A percentile compares a stretch with the other conserved stretches of the same genome.
Evolutionary conservation across 31 red algal genomes (phyloP).

Genomic region (Porphyra umbilicalis): DNA sequence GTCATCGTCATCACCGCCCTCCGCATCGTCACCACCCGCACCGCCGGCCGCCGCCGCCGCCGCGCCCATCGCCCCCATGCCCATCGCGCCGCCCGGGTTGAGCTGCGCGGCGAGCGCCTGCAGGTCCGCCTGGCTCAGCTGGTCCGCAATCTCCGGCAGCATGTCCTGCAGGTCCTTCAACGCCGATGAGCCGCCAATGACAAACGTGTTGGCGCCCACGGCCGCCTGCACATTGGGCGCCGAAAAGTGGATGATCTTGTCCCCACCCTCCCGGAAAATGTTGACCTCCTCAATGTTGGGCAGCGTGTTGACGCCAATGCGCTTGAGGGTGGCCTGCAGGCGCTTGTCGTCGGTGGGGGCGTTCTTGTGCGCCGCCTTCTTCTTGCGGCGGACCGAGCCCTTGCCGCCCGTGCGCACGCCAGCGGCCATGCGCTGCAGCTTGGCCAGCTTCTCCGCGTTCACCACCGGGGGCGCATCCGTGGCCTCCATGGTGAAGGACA

Average conservation of each 20-base stretch:
- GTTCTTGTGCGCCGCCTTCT: conserved; percentile 82
- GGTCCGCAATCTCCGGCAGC: conserved; percentile 72
- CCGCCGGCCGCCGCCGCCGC: background rate
- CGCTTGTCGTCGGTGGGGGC: conserved; percentile 95
- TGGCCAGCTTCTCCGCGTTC: conserved; percentile 88
- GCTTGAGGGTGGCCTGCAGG: conserved; percentile 87
- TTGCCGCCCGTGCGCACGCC: conserved; percentile 94
- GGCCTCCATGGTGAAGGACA: background rate
- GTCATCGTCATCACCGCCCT: conserved; percentile 79
- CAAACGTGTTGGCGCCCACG: conserved; percentile 90
- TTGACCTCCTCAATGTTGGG: conserved; percentile 96
- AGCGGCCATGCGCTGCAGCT: conserved; percentile 89
- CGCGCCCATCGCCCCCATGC: background rate
- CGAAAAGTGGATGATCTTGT: conserved; percentile 78
- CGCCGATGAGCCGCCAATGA: conserved; percentile 59
- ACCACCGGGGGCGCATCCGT: conserved; percentile 10
- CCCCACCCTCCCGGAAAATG: conserved; percentile 92
- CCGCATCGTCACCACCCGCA: conserved; percentile 13
- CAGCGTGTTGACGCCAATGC: conserved; percentile 73
- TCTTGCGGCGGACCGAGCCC: conserved; percentile 95
- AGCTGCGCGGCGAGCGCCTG: conserved; percentile 85
- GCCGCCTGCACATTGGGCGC: conserved; percentile 93
- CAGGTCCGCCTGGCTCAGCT: conserved; percentile 84
- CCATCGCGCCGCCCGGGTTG: conserved; percentile 36
- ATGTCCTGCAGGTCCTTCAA: conserved; percentile 81